A percentile compares a stretch with the other conserved stretches of the same genome.
These are phyloP conservation scores for Meyerozyma carpophila DNA, from an alignment of 1,139 yeast genomes.

Conservation along the genomic window DNA sequence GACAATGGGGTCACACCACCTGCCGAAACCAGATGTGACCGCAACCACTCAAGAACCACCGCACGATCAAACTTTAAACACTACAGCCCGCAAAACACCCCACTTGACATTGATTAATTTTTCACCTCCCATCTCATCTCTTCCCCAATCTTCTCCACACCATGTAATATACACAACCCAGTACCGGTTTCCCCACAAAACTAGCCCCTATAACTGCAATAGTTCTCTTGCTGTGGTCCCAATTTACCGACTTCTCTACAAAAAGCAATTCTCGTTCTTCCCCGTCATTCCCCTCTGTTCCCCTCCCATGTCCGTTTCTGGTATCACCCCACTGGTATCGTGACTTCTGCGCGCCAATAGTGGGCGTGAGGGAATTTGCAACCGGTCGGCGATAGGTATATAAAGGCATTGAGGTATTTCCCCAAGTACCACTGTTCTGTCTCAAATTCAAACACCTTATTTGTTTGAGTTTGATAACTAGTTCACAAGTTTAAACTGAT, in stretches of 20 bases:
- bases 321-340: constrained; percentile 2
- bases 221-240: not conserved
- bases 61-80: not conserved
- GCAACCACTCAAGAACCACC: not conserved
- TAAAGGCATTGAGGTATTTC: not conserved
- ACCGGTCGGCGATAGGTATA: not conserved
- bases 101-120: not conserved
- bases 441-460: not conserved
- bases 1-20: not conserved
- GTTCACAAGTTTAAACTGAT: not conserved
- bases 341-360: not conserved
- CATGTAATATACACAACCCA: not conserved
- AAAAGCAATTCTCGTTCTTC: not conserved
- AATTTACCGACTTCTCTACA: not conserved
- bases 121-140: not conserved
- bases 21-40: not conserved
- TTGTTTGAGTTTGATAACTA: not conserved
- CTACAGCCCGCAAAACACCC: not conserved
- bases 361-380: not conserved
- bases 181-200: not conserved
- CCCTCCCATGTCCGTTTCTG: not conserved
- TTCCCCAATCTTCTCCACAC: not conserved
- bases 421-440: not conserved
- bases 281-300: not conserved
- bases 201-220: not conserved